phyloP scores from a whole-genome alignment of 2,329 filamentous ascomycete genomes.

The Emmonsiellopsis sp. region DNA sequence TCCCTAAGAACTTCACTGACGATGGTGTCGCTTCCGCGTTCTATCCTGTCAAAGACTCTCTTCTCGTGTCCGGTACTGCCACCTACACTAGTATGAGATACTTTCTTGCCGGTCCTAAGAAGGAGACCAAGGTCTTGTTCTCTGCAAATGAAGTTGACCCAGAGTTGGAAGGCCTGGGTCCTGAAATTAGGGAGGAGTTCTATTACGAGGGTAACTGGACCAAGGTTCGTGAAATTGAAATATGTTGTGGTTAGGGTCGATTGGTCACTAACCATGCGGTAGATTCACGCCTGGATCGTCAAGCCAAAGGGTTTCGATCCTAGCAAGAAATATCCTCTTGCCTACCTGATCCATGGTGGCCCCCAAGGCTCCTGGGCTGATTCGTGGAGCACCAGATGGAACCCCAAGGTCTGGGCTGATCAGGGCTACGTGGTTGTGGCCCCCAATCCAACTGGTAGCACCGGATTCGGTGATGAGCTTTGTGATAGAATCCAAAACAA shows the following conservation, averaged over 20 bases:
- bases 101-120: conserved; percentile 22
- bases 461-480: conserved; percentile 70
- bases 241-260: neutral
- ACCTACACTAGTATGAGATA: conserved; percentile 28
- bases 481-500: conserved; percentile 67
- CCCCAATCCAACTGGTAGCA: conserved; percentile 76
- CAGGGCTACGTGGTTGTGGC: conserved; percentile 76
- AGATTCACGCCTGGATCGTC: conserved; percentile 32
- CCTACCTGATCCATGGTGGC: conserved; percentile 73
- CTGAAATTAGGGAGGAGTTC: conserved; percentile 28
- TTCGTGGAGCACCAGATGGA: conserved; percentile 75
- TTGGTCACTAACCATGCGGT: conserved; percentile 7
- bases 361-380: conserved; percentile 70
- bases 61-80: conserved; percentile 20
- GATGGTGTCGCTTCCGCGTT: conserved; percentile 22
- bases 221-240: conserved; percentile 14
- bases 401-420: conserved; percentile 75
- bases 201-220: conserved; percentile 28
- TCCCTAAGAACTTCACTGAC: conserved; percentile 29
- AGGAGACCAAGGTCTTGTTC: conserved; percentile 21
- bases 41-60: conserved; percentile 20
- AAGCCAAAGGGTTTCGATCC: conserved; percentile 51
- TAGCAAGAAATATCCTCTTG: conserved; percentile 65
- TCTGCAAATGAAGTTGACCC: conserved; percentile 31
- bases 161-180: conserved; percentile 26